A percentile compares a stretch with the other conserved stretches of the same genome.
These are phyloP conservation scores for Apiospora koreana DNA, from an alignment of 2,329 filamentous ascomycete species.

Conservation along the genomic window DNA sequence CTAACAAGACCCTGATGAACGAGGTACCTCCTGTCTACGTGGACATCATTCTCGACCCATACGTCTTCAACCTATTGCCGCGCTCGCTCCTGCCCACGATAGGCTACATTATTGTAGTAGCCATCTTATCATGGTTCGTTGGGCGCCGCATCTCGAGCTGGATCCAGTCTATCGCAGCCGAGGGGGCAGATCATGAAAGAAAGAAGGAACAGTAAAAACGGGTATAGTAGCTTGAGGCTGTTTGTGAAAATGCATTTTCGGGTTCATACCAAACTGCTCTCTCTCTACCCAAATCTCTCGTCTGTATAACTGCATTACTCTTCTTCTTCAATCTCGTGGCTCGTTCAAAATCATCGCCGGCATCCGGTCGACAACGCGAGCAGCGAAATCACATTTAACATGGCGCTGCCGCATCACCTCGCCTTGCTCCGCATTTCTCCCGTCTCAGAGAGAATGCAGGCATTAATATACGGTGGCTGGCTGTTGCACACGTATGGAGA, in stretches of 20 bases:
- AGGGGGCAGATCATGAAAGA: constrained; percentile 31
- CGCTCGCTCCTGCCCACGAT: constrained; percentile 73
- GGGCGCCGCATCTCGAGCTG: constrained; percentile 37
- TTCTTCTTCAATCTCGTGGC: constrained; percentile 3
- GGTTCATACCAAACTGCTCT: not conserved
- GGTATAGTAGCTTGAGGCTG: not conserved
- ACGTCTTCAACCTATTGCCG: constrained; percentile 76
- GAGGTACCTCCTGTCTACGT: constrained; percentile 71
- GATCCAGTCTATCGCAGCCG: constrained; percentile 30
- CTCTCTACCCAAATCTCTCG: not conserved
- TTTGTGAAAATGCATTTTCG: constrained; percentile 7
- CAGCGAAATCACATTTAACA: not conserved
- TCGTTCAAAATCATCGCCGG: not conserved
- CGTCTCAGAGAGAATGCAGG: constrained; percentile 6
- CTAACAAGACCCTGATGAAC: constrained; percentile 73
- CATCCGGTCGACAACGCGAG: not conserved
- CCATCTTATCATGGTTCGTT: constrained; percentile 47
- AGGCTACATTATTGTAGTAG: constrained; percentile 66
- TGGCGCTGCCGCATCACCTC: not conserved
- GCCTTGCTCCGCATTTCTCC: not conserved
- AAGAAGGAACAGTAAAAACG: constrained; percentile 42
- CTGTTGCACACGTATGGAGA: constrained; percentile 2
- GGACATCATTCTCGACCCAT: constrained; percentile 87
- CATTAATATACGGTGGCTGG: constrained; percentile 4
- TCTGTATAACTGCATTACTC: not conserved